A percentile compares a stretch with the other conserved stretches of the same genome.
These are phyloP conservation scores for Neostapfia colusana DNA, from an alignment of 176 grass and related monocot genomes.

Conservation along the genomic window DNA sequence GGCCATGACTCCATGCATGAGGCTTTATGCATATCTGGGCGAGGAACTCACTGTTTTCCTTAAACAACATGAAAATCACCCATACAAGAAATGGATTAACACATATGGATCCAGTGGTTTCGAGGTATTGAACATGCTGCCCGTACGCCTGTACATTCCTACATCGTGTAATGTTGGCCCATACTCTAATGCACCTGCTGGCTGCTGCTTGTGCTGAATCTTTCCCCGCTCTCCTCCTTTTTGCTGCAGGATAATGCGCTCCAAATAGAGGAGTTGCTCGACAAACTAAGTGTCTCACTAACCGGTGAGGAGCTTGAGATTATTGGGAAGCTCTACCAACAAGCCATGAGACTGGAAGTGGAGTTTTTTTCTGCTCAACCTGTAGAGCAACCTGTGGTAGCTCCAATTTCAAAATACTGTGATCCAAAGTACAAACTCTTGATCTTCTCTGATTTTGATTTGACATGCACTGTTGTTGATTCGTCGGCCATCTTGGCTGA, in stretches of 20 bases:
- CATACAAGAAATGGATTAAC: constrained; percentile 83
- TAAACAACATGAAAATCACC: constrained; percentile 62
- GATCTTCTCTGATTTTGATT: constrained; percentile 96
- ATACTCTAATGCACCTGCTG: constrained; percentile 4
- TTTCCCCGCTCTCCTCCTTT: not conserved
- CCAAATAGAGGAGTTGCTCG: constrained; percentile 92
- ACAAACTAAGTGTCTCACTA: constrained; percentile 86
- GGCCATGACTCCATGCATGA: constrained; percentile 90
- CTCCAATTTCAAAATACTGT: constrained; percentile 77
- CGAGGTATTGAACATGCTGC: constrained; percentile 59
- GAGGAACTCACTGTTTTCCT: constrained; percentile 62
- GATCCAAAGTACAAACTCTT: constrained; percentile 61
- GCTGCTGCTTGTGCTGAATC: constrained; percentile 9
- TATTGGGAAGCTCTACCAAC: constrained; percentile 82
- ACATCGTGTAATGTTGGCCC: constrained; percentile 6
- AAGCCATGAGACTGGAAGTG: constrained; percentile 89
- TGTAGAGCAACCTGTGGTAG: constrained; percentile 57
- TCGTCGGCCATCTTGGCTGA: constrained; percentile 92
- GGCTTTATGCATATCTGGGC: constrained; percentile 84
- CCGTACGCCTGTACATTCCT: constrained; percentile 1
- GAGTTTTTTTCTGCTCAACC: constrained; percentile 69
- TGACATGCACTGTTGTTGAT: constrained; percentile 91
- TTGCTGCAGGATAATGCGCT: constrained; percentile 55
- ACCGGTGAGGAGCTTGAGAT: constrained; percentile 92
- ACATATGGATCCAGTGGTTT: constrained; percentile 65